phyloP scores from a whole-genome alignment of 2,329 filamentous ascomycete species.

The Xylaria sp. region DNA sequence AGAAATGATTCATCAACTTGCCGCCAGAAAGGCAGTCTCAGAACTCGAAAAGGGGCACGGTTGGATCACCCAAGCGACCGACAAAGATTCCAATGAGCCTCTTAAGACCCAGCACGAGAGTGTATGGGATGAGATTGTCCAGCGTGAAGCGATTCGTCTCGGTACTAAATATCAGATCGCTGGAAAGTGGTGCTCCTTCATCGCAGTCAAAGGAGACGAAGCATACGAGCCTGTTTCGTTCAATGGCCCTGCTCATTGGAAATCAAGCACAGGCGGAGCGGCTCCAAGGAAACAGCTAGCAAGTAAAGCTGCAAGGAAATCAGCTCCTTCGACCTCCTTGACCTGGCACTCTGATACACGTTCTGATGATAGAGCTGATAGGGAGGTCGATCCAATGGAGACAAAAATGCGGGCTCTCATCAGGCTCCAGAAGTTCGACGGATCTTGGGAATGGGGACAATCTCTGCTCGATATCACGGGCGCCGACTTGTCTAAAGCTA shows the following conservation, averaged over 20 bases:
- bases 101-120: slow-evolving; percentile 10
- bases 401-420: slow-evolving; percentile 18
- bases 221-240: not conserved
- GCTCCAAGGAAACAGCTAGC: slow-evolving; percentile 1
- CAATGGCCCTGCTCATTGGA: too few species aligned
- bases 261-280: too few species aligned
- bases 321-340: not conserved
- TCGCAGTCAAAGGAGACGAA: slow-evolving; percentile 8
- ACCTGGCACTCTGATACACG: too few species aligned
- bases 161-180: slow-evolving; percentile 18
- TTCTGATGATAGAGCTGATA: too few species aligned
- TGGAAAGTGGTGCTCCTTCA: slow-evolving; percentile 23
- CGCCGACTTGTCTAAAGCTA: not conserved
- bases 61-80: slow-evolving; percentile 9
- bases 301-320: not conserved
- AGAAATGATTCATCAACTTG: slow-evolving; percentile 19
- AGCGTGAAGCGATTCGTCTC: slow-evolving; percentile 20
- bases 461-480: slow-evolving; percentile 4
- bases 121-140: slow-evolving; percentile 14
- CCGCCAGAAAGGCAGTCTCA: slow-evolving; percentile 15
- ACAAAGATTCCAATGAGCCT: not conserved
- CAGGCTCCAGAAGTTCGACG: slow-evolving; percentile 21
- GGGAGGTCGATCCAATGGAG: too few species aligned
- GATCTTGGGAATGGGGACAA: slow-evolving; percentile 17
- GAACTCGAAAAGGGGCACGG: slow-evolving; percentile 20